These are phyloP conservation scores for Tarenaya hassleriana DNA, from an alignment of 345 rosid species.

Conservation along the genomic window DNA sequence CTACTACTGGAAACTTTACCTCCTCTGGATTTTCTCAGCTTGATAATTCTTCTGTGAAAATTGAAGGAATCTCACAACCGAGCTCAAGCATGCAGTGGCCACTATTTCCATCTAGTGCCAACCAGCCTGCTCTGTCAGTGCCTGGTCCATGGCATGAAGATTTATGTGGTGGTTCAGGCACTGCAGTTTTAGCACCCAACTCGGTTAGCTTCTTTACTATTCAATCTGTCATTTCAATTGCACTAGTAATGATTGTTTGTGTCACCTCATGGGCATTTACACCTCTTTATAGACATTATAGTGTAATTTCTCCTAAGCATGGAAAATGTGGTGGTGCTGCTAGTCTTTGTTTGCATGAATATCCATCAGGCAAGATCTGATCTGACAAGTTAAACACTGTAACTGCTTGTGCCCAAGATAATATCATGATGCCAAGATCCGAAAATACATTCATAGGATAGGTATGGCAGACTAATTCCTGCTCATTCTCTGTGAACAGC, in stretches of 20 bases:
- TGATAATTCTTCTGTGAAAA: conserved; percentile 32
- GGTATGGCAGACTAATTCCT: conserved; percentile 8
- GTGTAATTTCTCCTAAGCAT: conserved; percentile 4
- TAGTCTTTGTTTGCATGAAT: conserved; percentile 12
- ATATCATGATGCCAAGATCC: conserved; percentile 12
- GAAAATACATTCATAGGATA: conserved; percentile 7
- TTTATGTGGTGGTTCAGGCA: conserved; percentile 30
- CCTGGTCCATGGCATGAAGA: conserved; percentile 47
- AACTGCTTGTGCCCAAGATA: conserved; percentile 12
- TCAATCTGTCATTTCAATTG: conserved; percentile 7
- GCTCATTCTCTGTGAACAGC: conserved; percentile 37
- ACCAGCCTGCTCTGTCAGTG: conserved; percentile 31
- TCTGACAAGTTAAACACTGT: conserved; percentile 15
- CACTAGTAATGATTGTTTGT: neutral
- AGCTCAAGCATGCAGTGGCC: conserved; percentile 48
- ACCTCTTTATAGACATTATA: conserved; percentile 13
- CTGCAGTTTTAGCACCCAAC: conserved; percentile 24
- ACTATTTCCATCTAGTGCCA: conserved; percentile 33
- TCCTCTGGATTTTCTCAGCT: conserved; percentile 26
- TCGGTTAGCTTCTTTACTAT: conserved; percentile 40
- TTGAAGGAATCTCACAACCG: conserved; percentile 38
- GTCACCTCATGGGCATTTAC: conserved; percentile 8
- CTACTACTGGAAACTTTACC: conserved; percentile 26
- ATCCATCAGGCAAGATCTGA: conserved; percentile 4
- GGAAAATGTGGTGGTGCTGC: conserved; percentile 7